Evolutionary conservation across 2,329 filamentous ascomycete species (phyloP).

Genomic region (Fonsecaea nubica): DNA sequence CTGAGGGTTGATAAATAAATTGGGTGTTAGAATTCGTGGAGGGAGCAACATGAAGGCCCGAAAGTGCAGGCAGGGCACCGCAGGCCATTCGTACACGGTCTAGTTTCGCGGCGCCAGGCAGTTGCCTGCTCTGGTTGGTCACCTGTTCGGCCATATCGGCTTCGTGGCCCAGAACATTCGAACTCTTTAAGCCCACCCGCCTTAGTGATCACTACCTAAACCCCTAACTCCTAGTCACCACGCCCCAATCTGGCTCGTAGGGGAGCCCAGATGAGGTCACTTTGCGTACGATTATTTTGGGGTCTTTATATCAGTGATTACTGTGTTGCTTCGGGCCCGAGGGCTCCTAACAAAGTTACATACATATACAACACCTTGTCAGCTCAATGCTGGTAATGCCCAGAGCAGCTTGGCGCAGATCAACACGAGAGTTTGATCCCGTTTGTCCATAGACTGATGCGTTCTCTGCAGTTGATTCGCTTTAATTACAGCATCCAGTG

Average conservation of each 20-base stretch:
- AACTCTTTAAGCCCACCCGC: background rate
- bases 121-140: slow-evolving; percentile 14
- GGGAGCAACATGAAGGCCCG: slow-evolving; percentile 4
- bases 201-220: slow-evolving; percentile 10
- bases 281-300: background rate
- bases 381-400: too few species aligned
- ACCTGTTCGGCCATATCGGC: slow-evolving; percentile 19
- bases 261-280: slow-evolving; percentile 15
- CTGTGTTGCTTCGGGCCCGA: background rate
- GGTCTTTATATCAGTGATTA: background rate
- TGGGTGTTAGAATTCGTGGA: slow-evolving; percentile 8
- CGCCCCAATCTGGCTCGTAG: background rate
- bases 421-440: background rate
- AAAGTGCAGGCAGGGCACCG: slow-evolving; percentile 1
- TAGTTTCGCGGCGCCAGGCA: slow-evolving; percentile 4
- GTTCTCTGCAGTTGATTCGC: background rate
- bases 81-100: background rate
- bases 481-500: background rate
- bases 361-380: background rate
- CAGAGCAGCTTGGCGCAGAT: background rate
- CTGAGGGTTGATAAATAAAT: slow-evolving; percentile 22
- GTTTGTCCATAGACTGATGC: background rate
- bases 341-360: background rate
- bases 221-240: slow-evolving; percentile 15
- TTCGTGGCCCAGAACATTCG: slow-evolving; percentile 20